Conservation (phyloP, 2,329 filamentous ascomycete species). For the Xylariomycetidae sp. region DNA sequence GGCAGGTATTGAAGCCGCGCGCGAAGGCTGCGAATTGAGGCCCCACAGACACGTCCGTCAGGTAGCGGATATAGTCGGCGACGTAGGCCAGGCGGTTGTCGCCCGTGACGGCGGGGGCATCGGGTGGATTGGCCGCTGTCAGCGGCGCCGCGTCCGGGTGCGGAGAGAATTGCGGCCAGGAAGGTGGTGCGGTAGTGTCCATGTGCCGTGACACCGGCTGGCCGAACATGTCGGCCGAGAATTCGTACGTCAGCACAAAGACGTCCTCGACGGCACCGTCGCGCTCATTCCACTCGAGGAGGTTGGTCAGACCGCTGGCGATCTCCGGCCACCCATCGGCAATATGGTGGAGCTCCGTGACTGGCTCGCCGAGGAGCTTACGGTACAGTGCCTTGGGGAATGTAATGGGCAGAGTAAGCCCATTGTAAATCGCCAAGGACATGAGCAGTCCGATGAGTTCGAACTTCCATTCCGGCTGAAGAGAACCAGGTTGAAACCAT, state of each 20-base stretch:
- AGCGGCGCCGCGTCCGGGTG: slow-evolving; percentile 17
- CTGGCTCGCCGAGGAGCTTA: slow-evolving; percentile 65
- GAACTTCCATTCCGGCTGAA: slow-evolving; percentile 83
- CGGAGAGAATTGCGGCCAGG: slow-evolving; percentile 49
- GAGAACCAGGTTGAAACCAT: slow-evolving; percentile 80
- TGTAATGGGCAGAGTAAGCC: slow-evolving; percentile 81
- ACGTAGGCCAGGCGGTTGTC: slow-evolving; percentile 74
- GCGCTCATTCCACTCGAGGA: slow-evolving; percentile 70
- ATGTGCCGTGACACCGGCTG: slow-evolving; percentile 52
- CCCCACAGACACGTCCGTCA: slow-evolving; percentile 70
- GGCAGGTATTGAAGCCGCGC: slow-evolving; percentile 70
- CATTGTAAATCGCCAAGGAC: slow-evolving; percentile 88
- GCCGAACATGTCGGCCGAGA: slow-evolving; percentile 60
- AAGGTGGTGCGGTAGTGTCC: slow-evolving; percentile 38
- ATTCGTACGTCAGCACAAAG: slow-evolving; percentile 81
- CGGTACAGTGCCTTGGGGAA: slow-evolving; percentile 82
- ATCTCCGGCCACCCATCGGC: slow-evolving; percentile 83
- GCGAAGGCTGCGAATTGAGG: slow-evolving; percentile 77
- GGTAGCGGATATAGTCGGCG: slow-evolving; percentile 76
- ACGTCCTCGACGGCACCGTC: slow-evolving; percentile 74
- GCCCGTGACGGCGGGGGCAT: slow-evolving; percentile 71
- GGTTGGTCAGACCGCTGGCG: slow-evolving; percentile 62
- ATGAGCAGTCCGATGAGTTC: slow-evolving; percentile 84
- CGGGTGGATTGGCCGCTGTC: slow-evolving; percentile 35
- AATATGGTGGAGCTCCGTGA: slow-evolving; percentile 69